Evolutionary conservation across 2,329 filamentous ascomycete species (phyloP).

Genomic region (Diaporthe ilicicola): DNA sequence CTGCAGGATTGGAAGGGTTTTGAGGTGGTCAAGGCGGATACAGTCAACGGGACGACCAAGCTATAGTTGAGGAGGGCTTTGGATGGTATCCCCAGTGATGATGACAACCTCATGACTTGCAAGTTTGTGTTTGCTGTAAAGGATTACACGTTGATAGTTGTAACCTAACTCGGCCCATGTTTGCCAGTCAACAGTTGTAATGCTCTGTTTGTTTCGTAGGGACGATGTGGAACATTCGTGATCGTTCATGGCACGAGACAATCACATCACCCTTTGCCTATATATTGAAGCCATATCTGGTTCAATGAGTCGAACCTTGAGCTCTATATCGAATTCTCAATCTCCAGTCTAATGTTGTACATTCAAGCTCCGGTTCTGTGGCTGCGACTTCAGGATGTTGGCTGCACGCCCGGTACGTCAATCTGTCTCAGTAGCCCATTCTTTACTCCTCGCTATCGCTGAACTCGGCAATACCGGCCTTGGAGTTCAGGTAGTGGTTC

Average conservation of each 20-base stretch:
- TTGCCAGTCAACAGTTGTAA: not conserved
- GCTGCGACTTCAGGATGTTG: not conserved
- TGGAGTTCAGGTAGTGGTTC: conserved; percentile 85
- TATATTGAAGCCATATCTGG: not conserved
- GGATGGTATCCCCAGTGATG: no score
- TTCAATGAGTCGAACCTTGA: not conserved
- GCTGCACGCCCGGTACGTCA: not conserved
- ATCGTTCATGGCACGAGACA: not conserved
- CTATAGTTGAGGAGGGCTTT: not conserved
- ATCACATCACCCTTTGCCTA: not conserved
- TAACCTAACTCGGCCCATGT: not conserved
- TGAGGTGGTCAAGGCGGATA: conserved; percentile 27
- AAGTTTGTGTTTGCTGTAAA: not conserved
- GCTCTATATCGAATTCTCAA: conserved; percentile 13
- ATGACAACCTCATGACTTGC: not conserved
- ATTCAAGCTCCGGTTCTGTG: not conserved
- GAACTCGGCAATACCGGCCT: conserved; percentile 71
- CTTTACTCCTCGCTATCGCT: conserved; percentile 52
- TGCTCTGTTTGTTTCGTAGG: not conserved
- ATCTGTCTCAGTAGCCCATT: not conserved
- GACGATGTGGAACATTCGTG: not conserved
- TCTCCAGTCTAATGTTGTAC: conserved; percentile 28
- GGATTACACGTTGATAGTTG: not conserved
- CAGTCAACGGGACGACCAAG: not conserved
- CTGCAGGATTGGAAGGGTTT: conserved; percentile 49